A percentile compares a stretch with the other conserved stretches of the same genome.
These are phyloP conservation scores for Sanchytrium tribonematis DNA, from an alignment of 371 early-diverging fungal genomes.

Conservation along the genomic window DNA sequence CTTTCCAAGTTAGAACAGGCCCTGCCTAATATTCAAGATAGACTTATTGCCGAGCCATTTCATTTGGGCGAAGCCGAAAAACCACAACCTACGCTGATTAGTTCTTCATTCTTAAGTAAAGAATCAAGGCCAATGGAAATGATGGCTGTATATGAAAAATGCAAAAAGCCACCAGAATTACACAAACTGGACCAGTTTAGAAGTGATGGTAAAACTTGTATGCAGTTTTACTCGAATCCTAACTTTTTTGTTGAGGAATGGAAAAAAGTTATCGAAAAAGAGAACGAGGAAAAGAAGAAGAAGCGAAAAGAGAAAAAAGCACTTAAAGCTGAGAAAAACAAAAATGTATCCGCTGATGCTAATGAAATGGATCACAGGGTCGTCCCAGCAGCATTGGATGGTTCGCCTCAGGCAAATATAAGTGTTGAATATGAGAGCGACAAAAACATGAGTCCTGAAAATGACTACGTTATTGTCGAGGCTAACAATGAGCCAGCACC, in stretches of 20 bases:
- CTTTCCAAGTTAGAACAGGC: not conserved
- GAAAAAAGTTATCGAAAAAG: conserved; percentile 12
- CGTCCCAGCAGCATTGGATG: not conserved
- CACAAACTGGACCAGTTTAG: conserved; percentile 13
- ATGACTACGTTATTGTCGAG: not conserved
- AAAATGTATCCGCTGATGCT: no score
- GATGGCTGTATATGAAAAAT: conserved; percentile 8
- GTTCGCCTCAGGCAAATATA: not conserved
- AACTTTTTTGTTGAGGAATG: conserved; percentile 22
- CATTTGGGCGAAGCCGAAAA: not conserved
- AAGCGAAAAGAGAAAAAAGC: conserved; percentile 2
- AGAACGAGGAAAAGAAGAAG: conserved; percentile 12
- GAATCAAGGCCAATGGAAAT: not conserved
- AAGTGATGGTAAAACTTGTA: conserved; percentile 12
- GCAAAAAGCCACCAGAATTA: conserved; percentile 12
- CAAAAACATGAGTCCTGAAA: not conserved
- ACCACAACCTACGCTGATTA: not conserved
- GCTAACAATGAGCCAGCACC: not conserved
- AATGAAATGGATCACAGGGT: not conserved
- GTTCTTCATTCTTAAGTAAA: not conserved
- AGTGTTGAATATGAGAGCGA: not conserved
- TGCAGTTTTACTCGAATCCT: conserved; percentile 19
- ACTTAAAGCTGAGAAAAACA: not conserved
- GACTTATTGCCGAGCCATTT: not conserved
- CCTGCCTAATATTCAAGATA: not conserved